Base-by-base conservation (phyloP, 768 basidiomycete genomes). In the Tricholoma terreum region DNA sequence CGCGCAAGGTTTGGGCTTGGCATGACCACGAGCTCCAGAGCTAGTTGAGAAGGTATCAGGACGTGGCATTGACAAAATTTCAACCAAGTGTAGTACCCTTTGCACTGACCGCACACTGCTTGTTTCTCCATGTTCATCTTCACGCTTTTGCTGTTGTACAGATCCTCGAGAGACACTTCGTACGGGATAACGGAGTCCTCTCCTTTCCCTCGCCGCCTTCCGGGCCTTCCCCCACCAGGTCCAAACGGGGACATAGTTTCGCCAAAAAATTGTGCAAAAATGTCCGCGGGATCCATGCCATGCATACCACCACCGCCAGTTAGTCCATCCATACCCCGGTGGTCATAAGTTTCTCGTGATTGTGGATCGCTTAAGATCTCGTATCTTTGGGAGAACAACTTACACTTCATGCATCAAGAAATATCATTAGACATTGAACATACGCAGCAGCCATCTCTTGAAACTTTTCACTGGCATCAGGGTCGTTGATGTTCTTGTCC, bases 401-500 rank as follows among this genome's bases (percentile, higher is more conserved):
- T 19, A 55, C 46, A 30, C 27, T 49, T 49, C 46, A 50, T 40
- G 57, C 45, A 52, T 42, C 38, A 31, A 50, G 7, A 14, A 27
- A 27, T 40, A 21, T 7, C 27, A 63, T 43, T 31, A 49, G 46
- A 35, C 34, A 52, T 24, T 35, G 49, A 46, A 82, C 89, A 56
- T 69, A 94, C 87, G 94, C 94, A 17, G 92, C 87, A 42, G 84
- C 88, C 75, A 95, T 87, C 67, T 91, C 89, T 71, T 96, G 94
- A 64, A 96, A 96, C 58, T 86, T 90, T 61, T 85, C 80, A 58
- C 83, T 83, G 17, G 94, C 94, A 63, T 84, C 76, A 33, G 93
- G 92, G 66, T 95, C 86, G 72, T 94, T 91, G 46, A 89, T 90
- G 66, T 96, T 96, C 87, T 95, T 91, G 73, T 91, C 89, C 89